Base-by-base conservation (phyloP, 495 filamentous ascomycete species). In the Aspergillus mulundensis region DNA sequence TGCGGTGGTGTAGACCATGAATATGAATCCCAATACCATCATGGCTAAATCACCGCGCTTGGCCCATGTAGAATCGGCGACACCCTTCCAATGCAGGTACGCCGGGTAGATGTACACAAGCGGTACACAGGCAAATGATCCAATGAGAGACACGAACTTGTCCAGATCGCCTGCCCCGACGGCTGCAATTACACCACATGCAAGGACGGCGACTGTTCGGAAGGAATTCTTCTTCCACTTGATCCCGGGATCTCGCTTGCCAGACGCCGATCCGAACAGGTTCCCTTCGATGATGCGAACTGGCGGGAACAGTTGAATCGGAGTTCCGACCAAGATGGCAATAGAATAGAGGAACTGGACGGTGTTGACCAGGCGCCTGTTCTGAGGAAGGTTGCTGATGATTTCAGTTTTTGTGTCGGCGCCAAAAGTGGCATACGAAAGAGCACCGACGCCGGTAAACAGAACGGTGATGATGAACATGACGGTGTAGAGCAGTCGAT, bases 201-300 rank as follows among this genome's bases (percentile, higher is more conserved):
- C 64, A 45, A 87, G 76, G 51, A 95, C 90, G 18, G 92, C 81
- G 49, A 84, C 78, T 66, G 93, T 95, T 36, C 91, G 85, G 72
- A 91, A 95, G 45, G 84, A 72, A 60, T 96, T 96, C 84, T 96
- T 96, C 77, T 92, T 88, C 91, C 91, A 95, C 73, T 96, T 96
- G 74, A 94, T 91, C 45, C 82, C 85, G 1, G 84, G 85, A 63
- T 95, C 91, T 64, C 90, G 87, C 69, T 96, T 96, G 36, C 91
- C 91, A 1, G 84, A 85, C 44, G 85, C 90, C 61, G 81, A 79
- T 30, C 79, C 80, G 66, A 87, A 87, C 4, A 87, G 67, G 47
- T 78, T 79, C 40, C 70, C 74, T 60, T 81, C 78, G 60, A 77
- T 70, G 54, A 81, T 80, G 49, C 87, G 83, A 60, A 96, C 94